A percentile compares a stretch with the other conserved stretches of the same genome.
Conservation (phyloP, 2,329 filamentous ascomycete genomes). For the Arachnomyces sp. region DNA sequence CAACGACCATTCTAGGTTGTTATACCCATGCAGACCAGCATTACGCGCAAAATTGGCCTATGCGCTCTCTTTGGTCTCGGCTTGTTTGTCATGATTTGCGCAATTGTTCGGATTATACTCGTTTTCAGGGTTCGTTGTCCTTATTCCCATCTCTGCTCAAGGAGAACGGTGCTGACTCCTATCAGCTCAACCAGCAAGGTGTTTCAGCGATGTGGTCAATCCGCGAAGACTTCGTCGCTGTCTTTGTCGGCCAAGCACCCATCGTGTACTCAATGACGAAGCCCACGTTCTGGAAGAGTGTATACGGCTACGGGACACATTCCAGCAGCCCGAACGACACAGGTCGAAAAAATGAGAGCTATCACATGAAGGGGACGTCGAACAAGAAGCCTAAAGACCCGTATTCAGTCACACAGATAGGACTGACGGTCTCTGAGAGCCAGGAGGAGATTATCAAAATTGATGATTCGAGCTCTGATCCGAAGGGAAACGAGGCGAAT, state of each 20-base stretch:
- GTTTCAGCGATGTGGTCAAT: conserved; percentile 32
- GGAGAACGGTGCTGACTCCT: background rate
- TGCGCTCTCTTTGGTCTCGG: conserved; percentile 26
- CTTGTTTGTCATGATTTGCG: conserved; percentile 28
- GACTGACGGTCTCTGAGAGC: too few species aligned
- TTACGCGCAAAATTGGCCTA: conserved; percentile 23
- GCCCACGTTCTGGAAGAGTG: too few species aligned
- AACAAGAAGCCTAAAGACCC: too few species aligned
- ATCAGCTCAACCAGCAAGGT: conserved; percentile 2
- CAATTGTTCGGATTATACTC: conserved; percentile 18
- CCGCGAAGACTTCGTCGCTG: conserved; percentile 32
- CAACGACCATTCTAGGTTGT: conserved; percentile 16
- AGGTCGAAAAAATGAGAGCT: too few species aligned
- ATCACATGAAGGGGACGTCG: too few species aligned
- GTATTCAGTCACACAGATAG: too few species aligned
- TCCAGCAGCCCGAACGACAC: too few species aligned
- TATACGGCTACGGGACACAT: too few species aligned
- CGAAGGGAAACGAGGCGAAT: too few species aligned
- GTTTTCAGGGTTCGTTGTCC: conserved; percentile 21
- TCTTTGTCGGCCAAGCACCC: conserved; percentile 31
- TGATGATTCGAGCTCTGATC: too few species aligned
- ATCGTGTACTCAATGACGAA: conserved; percentile 22
- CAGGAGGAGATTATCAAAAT: too few species aligned
- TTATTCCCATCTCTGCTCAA: background rate
- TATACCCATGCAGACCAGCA: conserved; percentile 20